Evolutionary conservation across 306 rosid species (phyloP), one percentile per base, ranked within the genome.

Genomic region (Sesbania bispinosa): DNA sequence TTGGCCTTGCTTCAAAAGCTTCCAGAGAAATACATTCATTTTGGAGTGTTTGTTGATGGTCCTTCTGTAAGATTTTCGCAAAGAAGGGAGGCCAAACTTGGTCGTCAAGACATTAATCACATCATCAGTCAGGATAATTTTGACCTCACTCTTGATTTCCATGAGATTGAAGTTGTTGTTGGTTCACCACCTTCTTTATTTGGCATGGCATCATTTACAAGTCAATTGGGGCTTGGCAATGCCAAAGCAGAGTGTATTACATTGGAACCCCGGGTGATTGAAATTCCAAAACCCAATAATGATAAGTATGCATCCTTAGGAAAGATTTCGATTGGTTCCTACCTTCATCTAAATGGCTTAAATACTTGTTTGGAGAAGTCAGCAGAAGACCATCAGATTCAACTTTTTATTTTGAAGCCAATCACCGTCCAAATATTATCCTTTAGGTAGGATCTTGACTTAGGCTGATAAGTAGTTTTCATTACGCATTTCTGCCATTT

Each of bases 11-110:
- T 88, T 74, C 69, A 81, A 79, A 80, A 79, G 81, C 86, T 93
- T 75, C 94, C 97, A 1, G 87, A 83, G 76, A 86, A 82, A 70
- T 79, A 82, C 67, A 74, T 83, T 81, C 87, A 84, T 78, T 77
- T 93, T 80, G 98, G 94, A 62, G 76, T 83, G 57, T 81, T 83
- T 77, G 66, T 87, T 32, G 87, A 88, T 69, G 98, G 98, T 78
- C 76, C 89, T 76, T 77, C 73, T 62, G 75, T 90, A 36, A 80
- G 71, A 74, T 73, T 90, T 67, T 82, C 83, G 60, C 62, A 84
- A 52, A 77, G 72, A 75, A 88, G 69, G 75, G 79, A 83, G 62
- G 75, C 75, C 63, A 38, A 35, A 73, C 78, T 52, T 73, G 80
- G 71, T 67, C 63, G 73, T 60, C 46, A 69, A 66, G 74, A 63